A percentile compares a stretch with the other conserved stretches of the same genome.
Conservation (phyloP, 257 asterid genomes). For the Solanum clarkiae region DNA sequence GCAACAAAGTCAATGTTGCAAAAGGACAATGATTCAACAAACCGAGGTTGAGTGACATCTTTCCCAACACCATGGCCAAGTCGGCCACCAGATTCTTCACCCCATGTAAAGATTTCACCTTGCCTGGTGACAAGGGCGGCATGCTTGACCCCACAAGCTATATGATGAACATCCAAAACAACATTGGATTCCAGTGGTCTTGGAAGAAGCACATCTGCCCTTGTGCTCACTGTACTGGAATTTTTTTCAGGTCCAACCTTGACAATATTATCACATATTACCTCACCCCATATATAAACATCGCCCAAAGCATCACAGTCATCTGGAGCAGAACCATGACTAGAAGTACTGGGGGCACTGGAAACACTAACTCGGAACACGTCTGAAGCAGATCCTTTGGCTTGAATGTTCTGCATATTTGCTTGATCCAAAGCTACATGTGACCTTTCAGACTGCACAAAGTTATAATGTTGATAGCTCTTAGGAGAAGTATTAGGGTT, state of each 20-base stretch:
- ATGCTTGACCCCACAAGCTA: slow-evolving; percentile 85
- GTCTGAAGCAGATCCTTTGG: slow-evolving; percentile 69
- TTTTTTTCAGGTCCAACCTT: slow-evolving; percentile 72
- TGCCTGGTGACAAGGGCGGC: slow-evolving; percentile 83
- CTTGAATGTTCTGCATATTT: slow-evolving; percentile 85
- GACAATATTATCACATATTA: slow-evolving; percentile 58
- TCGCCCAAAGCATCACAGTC: slow-evolving; percentile 91
- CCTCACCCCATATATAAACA: slow-evolving; percentile 96
- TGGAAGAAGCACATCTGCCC: slow-evolving; percentile 75
- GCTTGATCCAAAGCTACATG: slow-evolving; percentile 66
- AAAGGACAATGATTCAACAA: slow-evolving; percentile 62
- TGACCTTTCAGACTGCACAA: slow-evolving; percentile 46
- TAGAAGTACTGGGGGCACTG: slow-evolving; percentile 93
- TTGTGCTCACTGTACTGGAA: slow-evolving; percentile 44
- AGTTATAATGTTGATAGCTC: slow-evolving; percentile 31
- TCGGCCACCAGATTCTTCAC: slow-evolving; percentile 96
- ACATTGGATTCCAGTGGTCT: slow-evolving; percentile 62
- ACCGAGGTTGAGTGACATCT: slow-evolving; percentile 53
- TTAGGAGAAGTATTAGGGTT: slow-evolving; percentile 51
- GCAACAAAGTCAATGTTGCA: slow-evolving; percentile 64
- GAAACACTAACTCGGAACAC: slow-evolving; percentile 88
- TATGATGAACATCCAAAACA: slow-evolving; percentile 75
- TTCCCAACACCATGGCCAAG: slow-evolving; percentile 86
- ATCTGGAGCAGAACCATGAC: slow-evolving; percentile 89
- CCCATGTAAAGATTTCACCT: slow-evolving; percentile 93